phyloP scores from a whole-genome alignment of 495 filamentous ascomycete species.

The Physcia stellaris region DNA sequence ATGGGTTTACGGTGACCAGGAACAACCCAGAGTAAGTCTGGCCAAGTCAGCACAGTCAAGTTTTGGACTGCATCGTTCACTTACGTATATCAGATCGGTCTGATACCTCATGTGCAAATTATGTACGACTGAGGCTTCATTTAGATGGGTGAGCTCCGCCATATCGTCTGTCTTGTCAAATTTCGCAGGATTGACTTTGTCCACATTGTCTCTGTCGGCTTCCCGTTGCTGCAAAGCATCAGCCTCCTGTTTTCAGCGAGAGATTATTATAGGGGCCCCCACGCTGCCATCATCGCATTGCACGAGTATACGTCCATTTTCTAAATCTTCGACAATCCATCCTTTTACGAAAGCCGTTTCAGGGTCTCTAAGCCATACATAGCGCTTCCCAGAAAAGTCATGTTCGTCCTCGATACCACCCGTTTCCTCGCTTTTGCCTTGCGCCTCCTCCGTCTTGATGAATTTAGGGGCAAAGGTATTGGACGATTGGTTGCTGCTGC shows the following conservation, averaged over 20 bases:
- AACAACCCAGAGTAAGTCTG: constrained; percentile 95
- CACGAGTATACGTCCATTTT: constrained; percentile 54
- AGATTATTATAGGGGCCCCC: constrained; percentile 20
- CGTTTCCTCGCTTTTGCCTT: constrained; percentile 50
- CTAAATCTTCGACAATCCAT: constrained; percentile 73
- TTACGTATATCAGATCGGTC: constrained; percentile 82
- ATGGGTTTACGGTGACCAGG: constrained; percentile 93
- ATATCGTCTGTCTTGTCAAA: constrained; percentile 99
- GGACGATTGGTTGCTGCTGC: constrained; percentile 35
- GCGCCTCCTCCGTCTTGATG: constrained; percentile 70
- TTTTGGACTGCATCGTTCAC: too few relatives aligned
- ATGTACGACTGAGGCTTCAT: constrained; percentile 95
- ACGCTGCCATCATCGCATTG: constrained; percentile 92
- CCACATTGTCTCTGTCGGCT: constrained; percentile 69
- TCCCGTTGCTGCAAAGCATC: constrained; percentile 58
- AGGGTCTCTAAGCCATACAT: constrained; percentile 89
- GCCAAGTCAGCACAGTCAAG: too few relatives aligned
- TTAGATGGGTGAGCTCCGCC: constrained; percentile 95
- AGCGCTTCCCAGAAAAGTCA: constrained; percentile 97
- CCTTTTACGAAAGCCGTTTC: constrained; percentile 82
- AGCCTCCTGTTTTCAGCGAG: constrained; percentile 2
- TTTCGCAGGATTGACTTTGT: constrained; percentile 98
- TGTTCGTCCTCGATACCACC: constrained; percentile 82
- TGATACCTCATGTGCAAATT: constrained; percentile 91
- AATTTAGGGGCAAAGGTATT: constrained; percentile 92